A percentile compares a stretch with the other conserved stretches of the same genome.
Evolutionary conservation across 441 rosid species (phyloP).

Genomic region (Adansonia gregorii): DNA sequence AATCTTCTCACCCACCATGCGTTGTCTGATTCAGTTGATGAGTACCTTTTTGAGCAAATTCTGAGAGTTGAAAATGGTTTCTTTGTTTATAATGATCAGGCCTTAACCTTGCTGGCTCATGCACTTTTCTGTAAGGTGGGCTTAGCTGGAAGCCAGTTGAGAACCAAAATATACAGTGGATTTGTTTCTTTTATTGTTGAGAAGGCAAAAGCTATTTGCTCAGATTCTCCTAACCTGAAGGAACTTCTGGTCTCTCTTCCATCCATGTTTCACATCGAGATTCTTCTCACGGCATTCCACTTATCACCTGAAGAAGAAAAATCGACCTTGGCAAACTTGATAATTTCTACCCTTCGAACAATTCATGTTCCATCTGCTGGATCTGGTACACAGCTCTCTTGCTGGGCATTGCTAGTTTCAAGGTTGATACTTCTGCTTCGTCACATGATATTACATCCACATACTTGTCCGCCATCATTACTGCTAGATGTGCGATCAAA

Average conservation of each 20-base stretch:
- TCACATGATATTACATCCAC: slow-evolving; percentile 80
- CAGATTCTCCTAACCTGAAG: slow-evolving; percentile 56
- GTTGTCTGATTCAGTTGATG: slow-evolving; percentile 72
- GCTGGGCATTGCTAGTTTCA: slow-evolving; percentile 90
- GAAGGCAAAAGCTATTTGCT: slow-evolving; percentile 56
- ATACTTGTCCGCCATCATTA: slow-evolving; percentile 75
- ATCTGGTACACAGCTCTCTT: slow-evolving; percentile 59
- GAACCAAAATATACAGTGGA: slow-evolving; percentile 61
- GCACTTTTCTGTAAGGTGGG: slow-evolving; percentile 68
- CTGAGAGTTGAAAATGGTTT: slow-evolving; percentile 69
- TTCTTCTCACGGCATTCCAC: slow-evolving; percentile 94
- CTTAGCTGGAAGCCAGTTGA: slow-evolving; percentile 69
- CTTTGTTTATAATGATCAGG: slow-evolving; percentile 73
- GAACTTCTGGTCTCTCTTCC: slow-evolving; percentile 81
- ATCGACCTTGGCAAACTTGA: slow-evolving; percentile 57
- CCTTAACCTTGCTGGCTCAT: slow-evolving; percentile 77
- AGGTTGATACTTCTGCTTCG: slow-evolving; percentile 86
- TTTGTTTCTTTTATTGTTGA: slow-evolving; percentile 66
- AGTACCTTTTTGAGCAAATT: slow-evolving; percentile 75
- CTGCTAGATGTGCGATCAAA: slow-evolving; percentile 72
- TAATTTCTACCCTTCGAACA: slow-evolving; percentile 57
- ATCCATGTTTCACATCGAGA: slow-evolving; percentile 85
- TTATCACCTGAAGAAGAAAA: slow-evolving; percentile 82
- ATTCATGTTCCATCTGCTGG: slow-evolving; percentile 51
- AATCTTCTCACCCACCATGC: slow-evolving; percentile 65